A percentile compares a stretch with the other conserved stretches of the same genome.
Conservation (phyloP, 768 basidiomycete species). For the Boletus reticulatus region DNA sequence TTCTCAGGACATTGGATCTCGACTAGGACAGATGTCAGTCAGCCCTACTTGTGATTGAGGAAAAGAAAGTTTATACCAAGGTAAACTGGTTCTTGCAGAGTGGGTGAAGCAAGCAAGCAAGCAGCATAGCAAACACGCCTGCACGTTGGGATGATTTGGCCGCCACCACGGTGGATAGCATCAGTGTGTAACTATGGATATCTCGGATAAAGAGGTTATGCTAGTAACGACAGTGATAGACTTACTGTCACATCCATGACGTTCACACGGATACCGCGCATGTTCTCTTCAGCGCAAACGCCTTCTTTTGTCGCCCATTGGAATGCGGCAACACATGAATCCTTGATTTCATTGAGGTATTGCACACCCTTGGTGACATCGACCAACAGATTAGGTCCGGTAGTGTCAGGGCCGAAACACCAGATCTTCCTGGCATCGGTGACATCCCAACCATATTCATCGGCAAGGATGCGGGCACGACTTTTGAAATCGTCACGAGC, state of each 20-base stretch:
- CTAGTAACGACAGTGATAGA: conserved; percentile 10
- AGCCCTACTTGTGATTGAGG: conserved; percentile 1
- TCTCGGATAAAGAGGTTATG: neutral
- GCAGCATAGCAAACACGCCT: conserved; percentile 97
- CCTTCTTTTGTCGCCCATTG: conserved; percentile 99
- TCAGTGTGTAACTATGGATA: conserved; percentile 82
- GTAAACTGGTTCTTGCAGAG: conserved; percentile 96
- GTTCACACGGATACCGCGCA: conserved; percentile 98
- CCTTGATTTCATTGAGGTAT: conserved; percentile 99
- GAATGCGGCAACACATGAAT: conserved; percentile 98
- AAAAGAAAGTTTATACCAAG: conserved; percentile 51
- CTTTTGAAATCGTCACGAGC: conserved; percentile 97
- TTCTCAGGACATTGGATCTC: conserved; percentile 98
- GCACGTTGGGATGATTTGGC: conserved; percentile 96
- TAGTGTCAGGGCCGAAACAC: conserved; percentile 99
- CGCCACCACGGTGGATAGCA: conserved; percentile 99
- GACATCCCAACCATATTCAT: conserved; percentile 98
- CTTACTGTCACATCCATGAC: conserved; percentile 91
- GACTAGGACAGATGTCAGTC: conserved; percentile 46
- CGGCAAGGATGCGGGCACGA: conserved; percentile 93
- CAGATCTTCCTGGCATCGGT: conserved; percentile 99
- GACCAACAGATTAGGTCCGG: conserved; percentile 94
- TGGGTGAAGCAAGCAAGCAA: conserved; percentile 85
- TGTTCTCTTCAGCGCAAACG: conserved; percentile 94
- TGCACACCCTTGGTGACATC: conserved; percentile 99